These are phyloP conservation scores for Trichoderma koningiopsis DNA, from an alignment of 2,329 filamentous ascomycete genomes.

Conservation along the genomic window DNA sequence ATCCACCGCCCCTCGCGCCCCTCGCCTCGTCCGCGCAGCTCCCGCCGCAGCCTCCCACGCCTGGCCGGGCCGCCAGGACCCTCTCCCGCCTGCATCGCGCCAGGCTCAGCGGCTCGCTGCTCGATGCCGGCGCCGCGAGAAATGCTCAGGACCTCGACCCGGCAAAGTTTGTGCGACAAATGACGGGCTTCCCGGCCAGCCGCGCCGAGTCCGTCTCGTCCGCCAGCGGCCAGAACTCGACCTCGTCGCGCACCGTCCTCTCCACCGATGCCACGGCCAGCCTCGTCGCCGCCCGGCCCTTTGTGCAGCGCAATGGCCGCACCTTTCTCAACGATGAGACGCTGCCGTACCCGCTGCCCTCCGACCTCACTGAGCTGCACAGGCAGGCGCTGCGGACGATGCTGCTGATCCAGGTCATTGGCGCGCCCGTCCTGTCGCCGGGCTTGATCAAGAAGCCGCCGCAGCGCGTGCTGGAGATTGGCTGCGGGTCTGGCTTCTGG, in stretches of 20 bases:
- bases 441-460: slow-evolving; percentile 68
- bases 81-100: slow-evolving; percentile 24
- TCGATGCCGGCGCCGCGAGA: slow-evolving; percentile 34
- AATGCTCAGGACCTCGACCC: slow-evolving; percentile 41
- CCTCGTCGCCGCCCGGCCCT: slow-evolving; percentile 50
- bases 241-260: slow-evolving; percentile 50
- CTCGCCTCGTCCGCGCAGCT: background rate
- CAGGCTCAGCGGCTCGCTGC: slow-evolving; percentile 33
- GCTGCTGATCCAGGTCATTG: slow-evolving; percentile 78
- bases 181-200: slow-evolving; percentile 40
- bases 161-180: slow-evolving; percentile 37
- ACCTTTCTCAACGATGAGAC: slow-evolving; percentile 77
- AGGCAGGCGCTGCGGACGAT: slow-evolving; percentile 83
- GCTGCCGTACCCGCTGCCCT: slow-evolving; percentile 80
- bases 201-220: slow-evolving; percentile 53
- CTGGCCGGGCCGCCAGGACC: background rate
- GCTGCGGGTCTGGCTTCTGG: slow-evolving; percentile 88
- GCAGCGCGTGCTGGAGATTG: slow-evolving; percentile 78
- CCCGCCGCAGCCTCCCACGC: background rate
- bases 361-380: slow-evolving; percentile 84
- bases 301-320: slow-evolving; percentile 75
- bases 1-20: background rate
- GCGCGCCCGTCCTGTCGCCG: slow-evolving; percentile 75
- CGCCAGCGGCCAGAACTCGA: slow-evolving; percentile 47
- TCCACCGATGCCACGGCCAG: slow-evolving; percentile 51